Percentiles rank a stretch among this genome's conserved stretches.
Evolutionary conservation across 2,329 filamentous ascomycete genomes (phyloP).

Genomic region (Pezicula radicicola): DNA sequence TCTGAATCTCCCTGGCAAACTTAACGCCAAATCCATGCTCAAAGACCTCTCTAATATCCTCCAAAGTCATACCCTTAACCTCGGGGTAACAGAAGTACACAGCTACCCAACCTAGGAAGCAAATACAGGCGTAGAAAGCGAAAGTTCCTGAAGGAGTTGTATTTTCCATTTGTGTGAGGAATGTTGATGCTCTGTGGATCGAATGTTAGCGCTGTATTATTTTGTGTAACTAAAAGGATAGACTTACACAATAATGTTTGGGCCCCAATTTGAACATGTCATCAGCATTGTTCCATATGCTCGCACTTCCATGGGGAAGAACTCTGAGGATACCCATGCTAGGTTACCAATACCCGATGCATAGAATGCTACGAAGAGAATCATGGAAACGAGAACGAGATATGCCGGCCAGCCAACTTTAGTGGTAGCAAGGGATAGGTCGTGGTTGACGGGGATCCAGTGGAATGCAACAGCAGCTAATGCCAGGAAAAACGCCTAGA

Average conservation of each 20-base stretch:
- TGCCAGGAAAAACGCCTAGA: background rate
- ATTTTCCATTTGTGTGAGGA: conserved; percentile 46
- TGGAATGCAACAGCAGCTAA: background rate
- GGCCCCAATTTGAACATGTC: conserved; percentile 43
- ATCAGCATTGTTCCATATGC: conserved; percentile 45
- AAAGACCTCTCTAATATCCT: conserved; percentile 47
- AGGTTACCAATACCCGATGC: conserved; percentile 41
- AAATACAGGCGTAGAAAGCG: conserved; percentile 49
- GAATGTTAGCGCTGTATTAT: too few relatives aligned
- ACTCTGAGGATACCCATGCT: conserved; percentile 29
- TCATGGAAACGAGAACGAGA: background rate
- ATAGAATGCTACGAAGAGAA: conserved; percentile 32
- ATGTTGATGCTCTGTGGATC: conserved; percentile 35
- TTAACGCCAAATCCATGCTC: conserved; percentile 42
- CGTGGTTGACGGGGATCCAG: conserved; percentile 42
- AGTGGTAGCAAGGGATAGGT: conserved; percentile 31
- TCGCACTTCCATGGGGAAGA: conserved; percentile 44
- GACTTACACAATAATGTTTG: conserved; percentile 41
- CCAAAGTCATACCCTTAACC: conserved; percentile 50
- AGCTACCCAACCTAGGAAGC: conserved; percentile 42
- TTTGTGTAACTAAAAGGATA: too few relatives aligned
- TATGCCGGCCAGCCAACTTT: conserved; percentile 16
- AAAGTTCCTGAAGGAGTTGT: conserved; percentile 47
- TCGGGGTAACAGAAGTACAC: conserved; percentile 51
- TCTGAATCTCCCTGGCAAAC: conserved; percentile 34